Evolutionary conservation across 768 basidiomycete species (phyloP).

Genomic region (Pulveroboletus sp.): DNA sequence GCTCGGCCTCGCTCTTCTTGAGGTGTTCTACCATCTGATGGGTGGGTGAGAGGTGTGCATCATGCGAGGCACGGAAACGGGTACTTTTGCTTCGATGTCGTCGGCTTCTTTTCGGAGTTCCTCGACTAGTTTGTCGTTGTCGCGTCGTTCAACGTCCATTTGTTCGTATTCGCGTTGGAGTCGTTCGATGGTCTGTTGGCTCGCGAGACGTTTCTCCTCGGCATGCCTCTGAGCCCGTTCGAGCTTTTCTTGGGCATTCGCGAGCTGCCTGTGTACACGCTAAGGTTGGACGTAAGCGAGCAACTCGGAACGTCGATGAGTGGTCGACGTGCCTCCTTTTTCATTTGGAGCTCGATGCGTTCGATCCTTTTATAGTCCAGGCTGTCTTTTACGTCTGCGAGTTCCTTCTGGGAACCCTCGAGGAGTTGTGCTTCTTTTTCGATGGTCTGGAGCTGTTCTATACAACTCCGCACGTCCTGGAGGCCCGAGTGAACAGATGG

Average conservation of each 20-base stretch:
- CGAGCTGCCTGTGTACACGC: conserved; percentile 78
- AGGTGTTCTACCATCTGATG: conserved; percentile 74
- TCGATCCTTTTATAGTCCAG: conserved; percentile 74
- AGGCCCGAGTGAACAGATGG: not conserved
- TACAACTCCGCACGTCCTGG: conserved; percentile 67
- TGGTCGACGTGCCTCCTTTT: conserved; percentile 53
- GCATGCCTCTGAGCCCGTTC: conserved; percentile 74
- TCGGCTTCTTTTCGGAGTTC: conserved; percentile 69
- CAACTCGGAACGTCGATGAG: not conserved
- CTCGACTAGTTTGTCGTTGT: conserved; percentile 76
- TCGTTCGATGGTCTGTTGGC: conserved; percentile 67
- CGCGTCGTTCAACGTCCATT: conserved; percentile 70
- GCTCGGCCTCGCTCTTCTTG: conserved; percentile 67
- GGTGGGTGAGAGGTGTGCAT: not conserved
- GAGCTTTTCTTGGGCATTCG: conserved; percentile 80
- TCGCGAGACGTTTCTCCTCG: conserved; percentile 74
- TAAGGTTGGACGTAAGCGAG: conserved; percentile 27
- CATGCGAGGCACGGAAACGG: not conserved
- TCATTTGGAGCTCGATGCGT: conserved; percentile 60
- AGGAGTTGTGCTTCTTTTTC: conserved; percentile 63
- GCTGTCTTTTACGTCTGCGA: conserved; percentile 64
- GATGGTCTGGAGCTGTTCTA: conserved; percentile 73
- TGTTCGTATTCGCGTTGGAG: conserved; percentile 76
- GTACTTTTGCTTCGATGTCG: conserved; percentile 62
- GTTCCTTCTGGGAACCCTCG: conserved; percentile 61